These are phyloP conservation scores for Alternaria infectoria DNA, from an alignment of 2,329 filamentous ascomycete genomes.

Conservation along the genomic window DNA sequence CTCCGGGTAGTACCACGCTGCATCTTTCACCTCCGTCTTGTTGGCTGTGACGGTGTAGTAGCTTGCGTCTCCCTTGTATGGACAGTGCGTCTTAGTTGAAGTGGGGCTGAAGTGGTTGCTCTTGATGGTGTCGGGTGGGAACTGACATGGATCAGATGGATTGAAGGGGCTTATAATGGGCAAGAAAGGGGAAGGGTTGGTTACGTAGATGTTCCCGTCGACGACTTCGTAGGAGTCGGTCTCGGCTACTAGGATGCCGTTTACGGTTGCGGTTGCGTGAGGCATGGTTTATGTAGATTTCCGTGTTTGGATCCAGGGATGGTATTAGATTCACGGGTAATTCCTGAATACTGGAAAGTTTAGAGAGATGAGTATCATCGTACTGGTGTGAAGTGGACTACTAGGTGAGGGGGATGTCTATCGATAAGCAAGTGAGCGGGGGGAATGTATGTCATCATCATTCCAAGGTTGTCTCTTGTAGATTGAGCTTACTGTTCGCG, in stretches of 20 bases:
- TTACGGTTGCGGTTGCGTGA: slow-evolving; percentile 56
- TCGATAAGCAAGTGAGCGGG: slow-evolving; percentile 17
- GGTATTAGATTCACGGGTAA: neutral
- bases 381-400: neutral
- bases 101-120: slow-evolving; percentile 55
- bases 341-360: neutral
- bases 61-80: slow-evolving; percentile 64
- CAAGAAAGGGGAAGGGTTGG: neutral
- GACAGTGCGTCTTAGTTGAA: slow-evolving; percentile 57
- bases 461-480: neutral
- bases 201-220: slow-evolving; percentile 64
- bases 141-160: slow-evolving; percentile 14
- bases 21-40: slow-evolving; percentile 58
- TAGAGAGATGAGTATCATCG: neutral
- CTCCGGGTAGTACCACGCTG: slow-evolving; percentile 65
- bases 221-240: slow-evolving; percentile 60
- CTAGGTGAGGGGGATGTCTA: slow-evolving; percentile 4
- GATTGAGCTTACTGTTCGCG: neutral
- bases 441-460: slow-evolving; percentile 13
- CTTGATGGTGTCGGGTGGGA: slow-evolving; percentile 53
- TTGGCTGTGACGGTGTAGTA: slow-evolving; percentile 63
- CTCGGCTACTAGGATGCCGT: slow-evolving; percentile 59
- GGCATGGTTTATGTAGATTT: slow-evolving; percentile 26
- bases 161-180: neutral
- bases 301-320: no score